Percentiles rank a stretch among this genome's conserved stretches.
phyloP scores from a whole-genome alignment of 2,329 filamentous ascomycete species.

The Epichloe gansuensis region DNA sequence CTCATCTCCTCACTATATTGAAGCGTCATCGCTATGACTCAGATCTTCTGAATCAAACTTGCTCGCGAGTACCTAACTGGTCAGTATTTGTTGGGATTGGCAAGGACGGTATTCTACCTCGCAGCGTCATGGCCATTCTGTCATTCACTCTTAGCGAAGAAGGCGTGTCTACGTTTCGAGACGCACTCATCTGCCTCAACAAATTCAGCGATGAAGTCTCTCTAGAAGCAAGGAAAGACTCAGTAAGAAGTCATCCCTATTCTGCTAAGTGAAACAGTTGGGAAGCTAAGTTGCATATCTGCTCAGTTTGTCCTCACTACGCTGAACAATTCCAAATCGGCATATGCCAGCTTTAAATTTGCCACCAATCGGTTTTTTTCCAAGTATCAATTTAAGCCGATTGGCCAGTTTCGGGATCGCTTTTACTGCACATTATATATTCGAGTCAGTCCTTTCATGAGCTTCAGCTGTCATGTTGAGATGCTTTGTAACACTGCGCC shows the following conservation, averaged over 20 bases:
- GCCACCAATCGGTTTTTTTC: constrained; percentile 59
- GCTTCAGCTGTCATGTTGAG: background rate
- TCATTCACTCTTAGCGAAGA: constrained; percentile 65
- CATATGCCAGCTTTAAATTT: constrained; percentile 62
- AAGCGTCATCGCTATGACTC: background rate
- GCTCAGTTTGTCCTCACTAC: constrained; percentile 58
- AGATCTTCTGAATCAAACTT: background rate
- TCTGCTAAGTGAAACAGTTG: background rate
- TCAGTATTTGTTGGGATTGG: background rate
- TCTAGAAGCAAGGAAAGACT: constrained; percentile 58
- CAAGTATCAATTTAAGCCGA: constrained; percentile 53
- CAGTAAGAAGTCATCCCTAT: constrained; percentile 30
- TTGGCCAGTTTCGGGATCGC: constrained; percentile 36
- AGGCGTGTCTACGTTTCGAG: constrained; percentile 57
- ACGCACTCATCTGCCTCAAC: constrained; percentile 59
- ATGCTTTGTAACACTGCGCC: background rate
- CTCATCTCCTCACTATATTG: background rate
- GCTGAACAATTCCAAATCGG: constrained; percentile 69
- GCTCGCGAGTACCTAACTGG: background rate
- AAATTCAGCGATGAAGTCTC: constrained; percentile 74
- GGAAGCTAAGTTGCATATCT: background rate
- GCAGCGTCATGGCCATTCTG: constrained; percentile 43
- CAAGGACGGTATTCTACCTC: background rate
- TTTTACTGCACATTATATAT: constrained; percentile 70
- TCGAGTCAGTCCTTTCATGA: constrained; percentile 33